These are phyloP conservation scores for Amniculicola lignicola DNA, from an alignment of 495 filamentous ascomycete genomes.

Conservation along the genomic window DNA sequence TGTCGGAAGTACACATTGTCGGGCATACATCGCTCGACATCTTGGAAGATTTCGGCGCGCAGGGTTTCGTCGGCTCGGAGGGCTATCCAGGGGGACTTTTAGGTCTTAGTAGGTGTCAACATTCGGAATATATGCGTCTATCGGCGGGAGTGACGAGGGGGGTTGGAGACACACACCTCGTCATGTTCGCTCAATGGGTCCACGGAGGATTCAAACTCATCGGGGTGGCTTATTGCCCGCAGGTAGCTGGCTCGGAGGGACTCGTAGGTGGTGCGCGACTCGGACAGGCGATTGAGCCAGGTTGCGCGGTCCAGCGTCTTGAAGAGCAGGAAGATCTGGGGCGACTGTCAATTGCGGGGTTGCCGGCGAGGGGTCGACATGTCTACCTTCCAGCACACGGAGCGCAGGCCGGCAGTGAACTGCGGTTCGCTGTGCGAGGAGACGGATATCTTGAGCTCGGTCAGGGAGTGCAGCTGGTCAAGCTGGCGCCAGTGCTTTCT, in stretches of 20 bases:
- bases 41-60: conserved; percentile 87
- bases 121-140: conserved; percentile 20
- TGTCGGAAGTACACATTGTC: conserved; percentile 89
- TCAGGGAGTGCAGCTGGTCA: conserved; percentile 41
- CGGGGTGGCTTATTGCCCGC: conserved; percentile 74
- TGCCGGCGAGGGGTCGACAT: not conserved
- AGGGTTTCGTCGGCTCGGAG: conserved; percentile 79
- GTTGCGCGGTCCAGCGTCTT: conserved; percentile 60
- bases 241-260: conserved; percentile 71
- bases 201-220: conserved; percentile 66
- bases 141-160: not conserved
- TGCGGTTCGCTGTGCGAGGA: conserved; percentile 47
- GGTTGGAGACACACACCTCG: conserved; percentile 61
- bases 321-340: conserved; percentile 77
- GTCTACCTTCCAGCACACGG: conserved; percentile 88
- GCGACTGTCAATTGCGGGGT: conserved; percentile 10
- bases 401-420: conserved; percentile 67
- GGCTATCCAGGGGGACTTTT: conserved; percentile 83
- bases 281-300: conserved; percentile 65
- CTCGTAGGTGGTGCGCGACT: conserved; percentile 70
- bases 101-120: conserved; percentile 47
- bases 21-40: conserved; percentile 89
- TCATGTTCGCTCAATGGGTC: conserved; percentile 88
- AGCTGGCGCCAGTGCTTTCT: conserved; percentile 40
- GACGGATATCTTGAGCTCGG: conserved; percentile 64